Evolutionary conservation across 805 yeast species (phyloP), one percentile per base, ranked within the genome.

Genomic region (Kodamaea sagamina): DNA sequence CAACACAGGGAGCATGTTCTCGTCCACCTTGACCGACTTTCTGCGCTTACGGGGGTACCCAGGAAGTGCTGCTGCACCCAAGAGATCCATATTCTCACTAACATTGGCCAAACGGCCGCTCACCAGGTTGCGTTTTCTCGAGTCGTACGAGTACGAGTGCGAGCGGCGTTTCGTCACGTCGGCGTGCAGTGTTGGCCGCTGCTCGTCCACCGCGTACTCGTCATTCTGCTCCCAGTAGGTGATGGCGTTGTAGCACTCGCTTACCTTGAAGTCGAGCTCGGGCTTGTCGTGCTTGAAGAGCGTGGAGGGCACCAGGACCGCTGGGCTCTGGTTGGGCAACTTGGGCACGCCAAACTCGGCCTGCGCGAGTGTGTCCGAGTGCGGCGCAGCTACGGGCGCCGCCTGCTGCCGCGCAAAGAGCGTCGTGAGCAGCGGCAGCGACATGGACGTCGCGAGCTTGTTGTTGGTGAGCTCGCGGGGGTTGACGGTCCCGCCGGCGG

Each of bases 221-320:
- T 42, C 46, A 8, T 36, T 32, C 28, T 42, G 46, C 15, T 42
- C 46, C 74, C 74, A 68, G 44, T 58, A 57, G 12, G 62, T 55
- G 21, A 68, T 68, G 19, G 72, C 72, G 44, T 62, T 61, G 42
- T 63, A 61, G 47, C 72, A 68, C 47, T 68, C 68, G 46, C 68
- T 67, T 66, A 67, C 63, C 42, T 47, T 47, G 43, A 49, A 49
- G 44, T 46, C 48, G 38, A 50, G 47, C 27, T 44, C 45, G 24
- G 51, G 51, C n/a, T 46, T 36, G 34, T 29, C 34, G 10, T 38
- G 34, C n/a, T 16, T 32, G 27, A 40, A 40, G 9, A 40, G 32
- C 12, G 43, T 37, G 18, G 26, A 12, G 16, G 32, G 39, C 36
- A 32, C 22, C 36, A 13, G 19, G 3, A 39, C 29, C 2, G 22